Percentiles rank a stretch among this genome's conserved stretches.
Conservation (phyloP, 345 rosid species). For the Eucalyptus regnans region DNA sequence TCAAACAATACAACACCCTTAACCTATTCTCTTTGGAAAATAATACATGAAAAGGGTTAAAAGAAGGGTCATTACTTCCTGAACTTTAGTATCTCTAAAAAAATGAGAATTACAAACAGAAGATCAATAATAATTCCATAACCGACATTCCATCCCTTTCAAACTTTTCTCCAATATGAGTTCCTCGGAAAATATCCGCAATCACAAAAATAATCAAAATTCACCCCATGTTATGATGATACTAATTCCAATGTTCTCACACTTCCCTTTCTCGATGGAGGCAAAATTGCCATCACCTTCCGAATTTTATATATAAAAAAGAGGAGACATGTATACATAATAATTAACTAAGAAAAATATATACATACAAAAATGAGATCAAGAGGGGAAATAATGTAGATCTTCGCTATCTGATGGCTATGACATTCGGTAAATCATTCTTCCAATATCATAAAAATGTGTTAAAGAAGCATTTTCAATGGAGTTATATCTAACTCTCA, state of each 20-base stretch:
- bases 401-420: neutral
- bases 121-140: neutral
- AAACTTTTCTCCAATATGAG: slow-evolving; percentile 39
- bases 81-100: slow-evolving; percentile 32
- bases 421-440: neutral
- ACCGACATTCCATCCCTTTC: slow-evolving; percentile 38
- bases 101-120: slow-evolving; percentile 4
- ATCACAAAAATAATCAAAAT: slow-evolving; percentile 33
- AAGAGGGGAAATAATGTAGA: neutral
- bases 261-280: slow-evolving; percentile 37
- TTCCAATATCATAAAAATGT: neutral
- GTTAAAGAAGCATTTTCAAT: neutral
- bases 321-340: neutral
- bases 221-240: slow-evolving; percentile 53
- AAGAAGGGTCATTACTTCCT: slow-evolving; percentile 10
- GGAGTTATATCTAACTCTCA: neutral
- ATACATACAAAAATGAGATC: neutral
- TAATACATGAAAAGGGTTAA: neutral
- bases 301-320: neutral
- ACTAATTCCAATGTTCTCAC: slow-evolving; percentile 64
- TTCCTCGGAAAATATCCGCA: slow-evolving; percentile 67
- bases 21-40: neutral
- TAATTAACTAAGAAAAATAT: neutral
- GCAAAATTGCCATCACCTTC: slow-evolving; percentile 51
- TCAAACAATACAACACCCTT: neutral